Base-by-base conservation (phyloP, 345 rosid genomes). In the Limnanthes douglasii region DNA sequence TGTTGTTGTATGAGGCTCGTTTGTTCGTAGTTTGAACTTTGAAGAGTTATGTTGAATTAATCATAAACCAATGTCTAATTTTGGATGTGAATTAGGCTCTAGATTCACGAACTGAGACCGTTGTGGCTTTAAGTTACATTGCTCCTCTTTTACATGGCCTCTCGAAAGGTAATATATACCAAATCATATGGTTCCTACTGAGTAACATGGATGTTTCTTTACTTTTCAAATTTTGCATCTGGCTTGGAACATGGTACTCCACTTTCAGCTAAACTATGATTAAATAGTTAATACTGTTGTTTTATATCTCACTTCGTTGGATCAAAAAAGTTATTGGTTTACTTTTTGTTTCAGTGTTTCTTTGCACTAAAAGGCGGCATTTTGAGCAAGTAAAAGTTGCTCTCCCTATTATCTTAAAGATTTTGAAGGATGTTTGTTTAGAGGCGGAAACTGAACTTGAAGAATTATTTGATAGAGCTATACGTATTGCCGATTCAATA, bases 311-410 rank as follows among this genome's bases (percentile, higher is more conserved):
- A 45, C 17, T n/a, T 18, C 17, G 17, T 28, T 34, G 6, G 32
- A 19, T 5, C 18, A 18, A 33, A 38, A 31, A 27, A 28, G 18
- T 18, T 34, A 34, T 3, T 43, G 20, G 22, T 37, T 4, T 8
- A 5, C 26, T 41, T 55, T 33, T 43, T 30, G 45, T 55, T 45
- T 31, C 86, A 90, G 98, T 75, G 13, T 61, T 84, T 31, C 59
- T 26, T 45, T 69, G 47, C 45, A 54, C 70, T 49, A 54, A 42
- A 57, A 80, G 82, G 70, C 88, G 70, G 31, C 94, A 80, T 35
- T 72, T 68, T 47, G 71, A 84, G 63, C 96, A 84, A 53, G 48
- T 71, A 26, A 84, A 69, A 57, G 85, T 57, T 21, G 82, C 77
- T 30, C 43, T 75, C 48, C 90, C 80, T 21, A 50, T 79, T 31